Conservation (phyloP, 306 rosid species). For the Alnus glutinosa region DNA sequence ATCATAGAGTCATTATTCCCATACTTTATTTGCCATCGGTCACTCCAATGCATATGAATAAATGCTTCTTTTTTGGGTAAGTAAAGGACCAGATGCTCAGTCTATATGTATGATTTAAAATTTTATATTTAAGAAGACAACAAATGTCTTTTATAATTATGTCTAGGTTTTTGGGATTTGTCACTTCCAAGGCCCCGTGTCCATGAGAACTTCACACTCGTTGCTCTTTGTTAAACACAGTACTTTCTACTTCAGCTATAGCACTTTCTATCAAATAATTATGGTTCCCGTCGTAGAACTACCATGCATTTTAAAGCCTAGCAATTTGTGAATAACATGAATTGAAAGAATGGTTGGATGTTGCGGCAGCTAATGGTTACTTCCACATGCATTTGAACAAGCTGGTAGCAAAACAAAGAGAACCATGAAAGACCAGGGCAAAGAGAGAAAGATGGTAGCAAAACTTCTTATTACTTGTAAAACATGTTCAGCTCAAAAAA, state of each 20-base stretch:
- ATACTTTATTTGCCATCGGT: not conserved
- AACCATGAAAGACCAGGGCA: not conserved
- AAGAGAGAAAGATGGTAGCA: not conserved
- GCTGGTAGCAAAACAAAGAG: not conserved
- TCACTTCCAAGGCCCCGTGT: not conserved
- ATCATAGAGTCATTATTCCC: not conserved
- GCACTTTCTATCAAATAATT: not conserved
- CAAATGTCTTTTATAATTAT: not conserved
- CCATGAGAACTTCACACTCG: not conserved
- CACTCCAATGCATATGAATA: not conserved
- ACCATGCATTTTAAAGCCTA: not conserved
- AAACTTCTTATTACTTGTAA: not conserved
- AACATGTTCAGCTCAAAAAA: not conserved
- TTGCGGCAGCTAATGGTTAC: not conserved
- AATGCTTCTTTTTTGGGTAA: too few relatives aligned
- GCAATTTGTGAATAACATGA: not conserved
- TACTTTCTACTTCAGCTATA: not conserved
- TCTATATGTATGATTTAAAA: too few relatives aligned
- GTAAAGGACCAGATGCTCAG: too few relatives aligned
- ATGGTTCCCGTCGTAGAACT: not conserved
- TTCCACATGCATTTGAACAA: constrained; percentile 1
- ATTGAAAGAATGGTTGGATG: not conserved
- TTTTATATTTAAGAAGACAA: too few relatives aligned
- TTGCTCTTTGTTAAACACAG: not conserved
- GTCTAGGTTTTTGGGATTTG: not conserved